Evolutionary conservation across 768 basidiomycete genomes (phyloP), one percentile per base, ranked within the genome.

Genomic region (Xerocomellus chrysenteron): DNA sequence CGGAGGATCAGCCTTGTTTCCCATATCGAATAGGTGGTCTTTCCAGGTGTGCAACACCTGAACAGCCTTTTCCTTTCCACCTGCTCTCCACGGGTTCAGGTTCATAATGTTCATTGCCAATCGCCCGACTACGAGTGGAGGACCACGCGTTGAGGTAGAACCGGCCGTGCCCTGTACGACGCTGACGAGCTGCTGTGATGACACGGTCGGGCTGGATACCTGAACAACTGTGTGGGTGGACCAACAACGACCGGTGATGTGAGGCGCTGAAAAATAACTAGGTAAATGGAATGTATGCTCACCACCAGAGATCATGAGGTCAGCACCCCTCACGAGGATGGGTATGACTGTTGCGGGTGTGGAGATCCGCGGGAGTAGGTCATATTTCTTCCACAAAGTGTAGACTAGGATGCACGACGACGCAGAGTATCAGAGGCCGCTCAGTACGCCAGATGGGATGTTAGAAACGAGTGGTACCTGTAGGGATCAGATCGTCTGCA

Each of bases 271-370:
- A 17, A 37, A 45, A 39, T 10, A 19, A 17, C 16, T 5, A 11
- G 14, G 26, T 17, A 9, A 47, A 46, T 6, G 6, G 21, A 16
- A 24, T 1, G 16, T 35, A 21, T 44, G 75, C 85, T 66, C 65
- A 88, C 89, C 88, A 71, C 91, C 92, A 5, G 92, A 90, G 36
- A 89, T 84, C 90, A 94, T 93, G 9, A 94, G 80, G 74, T 94
- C 91, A 0, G 91, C 90, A 19, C 92, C 92, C 11, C 82, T 83
- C 4, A 83, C 74, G 13, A 94, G 78, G 26, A 86, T 77, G 1
- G 86, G 86, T 39, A 92, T 82, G 30, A 92, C 91, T 12, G 82
- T 73, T 2, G 81, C 68, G 3, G 90, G 88, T 0, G 91, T 92
- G 3, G 84, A 82, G n/a, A 94, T 60, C 56, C 80, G 79, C 0